A percentile compares a stretch with the other conserved stretches of the same genome.
Evolutionary conservation across 176 grass and related monocot genomes (phyloP).

Genomic region (Aechmea fasciata): DNA sequence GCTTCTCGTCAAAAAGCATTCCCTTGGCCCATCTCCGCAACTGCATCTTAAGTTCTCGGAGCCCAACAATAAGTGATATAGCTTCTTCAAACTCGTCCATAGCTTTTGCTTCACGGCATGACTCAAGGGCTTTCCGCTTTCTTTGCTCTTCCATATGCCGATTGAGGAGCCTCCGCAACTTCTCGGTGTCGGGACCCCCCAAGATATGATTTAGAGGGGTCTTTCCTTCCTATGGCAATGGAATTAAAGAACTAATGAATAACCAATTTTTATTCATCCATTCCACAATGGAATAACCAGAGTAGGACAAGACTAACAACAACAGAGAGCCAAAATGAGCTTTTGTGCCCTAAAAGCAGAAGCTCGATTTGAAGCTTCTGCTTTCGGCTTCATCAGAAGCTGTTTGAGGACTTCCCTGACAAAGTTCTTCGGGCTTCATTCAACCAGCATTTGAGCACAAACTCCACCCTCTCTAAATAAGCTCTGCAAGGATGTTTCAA

Average conservation of each 20-base stretch:
- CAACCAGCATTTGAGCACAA: no score
- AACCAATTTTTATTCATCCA: no score
- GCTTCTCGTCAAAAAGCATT: constrained; percentile 98
- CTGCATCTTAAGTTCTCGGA: constrained; percentile 87
- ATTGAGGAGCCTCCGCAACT: constrained; percentile 49
- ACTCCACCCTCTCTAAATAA: no score
- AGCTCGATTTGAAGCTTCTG: no score
- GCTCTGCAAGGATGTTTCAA: neutral
- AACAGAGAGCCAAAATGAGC: no score
- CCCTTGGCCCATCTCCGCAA: constrained; percentile 78
- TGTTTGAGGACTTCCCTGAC: no score
- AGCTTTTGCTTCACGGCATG: constrained; percentile 54
- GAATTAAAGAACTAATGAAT: neutral
- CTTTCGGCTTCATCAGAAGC: no score
- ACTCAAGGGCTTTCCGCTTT: constrained; percentile 55
- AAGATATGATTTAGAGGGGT: constrained; percentile 66
- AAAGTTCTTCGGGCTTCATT: no score
- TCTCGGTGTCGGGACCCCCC: constrained; percentile 37
- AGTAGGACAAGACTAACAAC: no score
- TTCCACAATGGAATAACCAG: no score
- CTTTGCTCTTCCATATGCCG: constrained; percentile 70
- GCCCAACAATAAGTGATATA: constrained; percentile 75
- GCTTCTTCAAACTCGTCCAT: constrained; percentile 82
- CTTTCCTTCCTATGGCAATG: constrained; percentile 58
- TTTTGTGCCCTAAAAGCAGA: no score